Evolutionary conservation across 768 basidiomycete genomes (phyloP).

Genomic region (Hygrophoropsis aurantiaca): DNA sequence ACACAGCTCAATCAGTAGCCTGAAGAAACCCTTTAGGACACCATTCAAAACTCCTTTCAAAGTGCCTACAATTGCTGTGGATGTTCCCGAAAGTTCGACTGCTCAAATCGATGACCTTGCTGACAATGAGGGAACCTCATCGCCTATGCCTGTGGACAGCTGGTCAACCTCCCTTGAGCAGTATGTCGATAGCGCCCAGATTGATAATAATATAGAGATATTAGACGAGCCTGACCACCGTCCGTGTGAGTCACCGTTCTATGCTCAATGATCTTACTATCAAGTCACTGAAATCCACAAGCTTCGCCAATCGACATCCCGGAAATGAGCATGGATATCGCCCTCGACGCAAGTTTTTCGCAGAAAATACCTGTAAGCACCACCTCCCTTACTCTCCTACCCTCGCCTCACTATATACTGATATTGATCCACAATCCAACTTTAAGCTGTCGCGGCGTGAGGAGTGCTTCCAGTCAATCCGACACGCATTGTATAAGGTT

Average conservation of each 20-base stretch:
- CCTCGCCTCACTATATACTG: no score
- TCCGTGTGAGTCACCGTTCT: neutral
- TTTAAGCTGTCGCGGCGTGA: slow-evolving; percentile 36
- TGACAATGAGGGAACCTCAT: neutral
- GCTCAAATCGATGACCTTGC: neutral
- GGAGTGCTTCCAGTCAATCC: slow-evolving; percentile 37
- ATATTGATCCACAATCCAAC: no score
- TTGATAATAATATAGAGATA: neutral
- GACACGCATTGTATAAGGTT: slow-evolving; percentile 36
- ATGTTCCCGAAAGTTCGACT: neutral
- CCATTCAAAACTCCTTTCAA: slow-evolving; percentile 41
- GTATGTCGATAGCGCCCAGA: slow-evolving; percentile 9
- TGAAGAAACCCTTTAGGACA: slow-evolving; percentile 52
- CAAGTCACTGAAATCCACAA: neutral
- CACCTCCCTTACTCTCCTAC: neutral
- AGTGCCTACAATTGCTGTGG: slow-evolving; percentile 10
- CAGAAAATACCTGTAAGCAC: slow-evolving; percentile 41
- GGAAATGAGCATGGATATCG: slow-evolving; percentile 30
- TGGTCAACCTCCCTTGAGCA: slow-evolving; percentile 7
- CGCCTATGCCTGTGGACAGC: neutral
- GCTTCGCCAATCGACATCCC: slow-evolving; percentile 18
- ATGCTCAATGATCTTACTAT: slow-evolving; percentile 2
- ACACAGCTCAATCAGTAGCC: slow-evolving; percentile 36
- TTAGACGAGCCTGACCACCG: neutral
- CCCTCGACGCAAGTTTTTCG: slow-evolving; percentile 41